Percentiles rank a stretch among this genome's conserved stretches.
phyloP scores from a whole-genome alignment of 176 grass and related monocot genomes.

The Musa itinerans region DNA sequence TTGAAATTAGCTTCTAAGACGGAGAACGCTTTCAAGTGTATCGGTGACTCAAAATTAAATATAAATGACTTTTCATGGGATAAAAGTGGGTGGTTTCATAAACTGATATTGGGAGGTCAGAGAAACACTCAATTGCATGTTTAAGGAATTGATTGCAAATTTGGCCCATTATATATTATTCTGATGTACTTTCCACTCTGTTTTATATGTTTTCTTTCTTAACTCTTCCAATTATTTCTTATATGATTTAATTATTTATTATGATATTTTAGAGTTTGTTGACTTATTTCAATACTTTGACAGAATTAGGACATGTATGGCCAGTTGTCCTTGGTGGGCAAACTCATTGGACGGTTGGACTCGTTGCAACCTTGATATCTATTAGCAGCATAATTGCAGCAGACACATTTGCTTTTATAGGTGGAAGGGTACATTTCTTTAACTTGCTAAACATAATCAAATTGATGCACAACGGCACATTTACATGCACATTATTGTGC shows the following conservation, averaged over 20 bases:
- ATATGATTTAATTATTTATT: too few relatives aligned
- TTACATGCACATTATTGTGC: neutral
- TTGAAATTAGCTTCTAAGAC: too few relatives aligned
- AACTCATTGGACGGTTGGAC: slow-evolving; percentile 91
- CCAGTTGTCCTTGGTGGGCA: slow-evolving; percentile 81
- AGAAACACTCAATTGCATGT: too few relatives aligned
- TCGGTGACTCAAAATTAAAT: too few relatives aligned
- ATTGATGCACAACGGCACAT: neutral
- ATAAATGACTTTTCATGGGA: too few relatives aligned
- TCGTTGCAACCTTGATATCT: slow-evolving; percentile 85
- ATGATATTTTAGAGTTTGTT: neutral
- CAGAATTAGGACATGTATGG: slow-evolving; percentile 65
- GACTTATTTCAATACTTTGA: slow-evolving; percentile 10
- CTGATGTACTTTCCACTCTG: too few relatives aligned
- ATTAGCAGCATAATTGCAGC: slow-evolving; percentile 96
- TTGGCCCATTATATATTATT: too few relatives aligned
- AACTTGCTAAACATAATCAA: neutral
- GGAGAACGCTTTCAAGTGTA: too few relatives aligned
- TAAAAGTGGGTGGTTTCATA: too few relatives aligned
- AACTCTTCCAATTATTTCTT: neutral
- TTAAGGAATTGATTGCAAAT: too few relatives aligned
- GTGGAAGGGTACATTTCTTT: slow-evolving; percentile 64
- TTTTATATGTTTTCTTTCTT: neutral
- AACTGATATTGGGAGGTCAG: too few relatives aligned
- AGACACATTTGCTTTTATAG: slow-evolving; percentile 87